phyloP scores from a whole-genome alignment of 495 filamentous ascomycete genomes.

The Penicillium diatomitis region DNA sequence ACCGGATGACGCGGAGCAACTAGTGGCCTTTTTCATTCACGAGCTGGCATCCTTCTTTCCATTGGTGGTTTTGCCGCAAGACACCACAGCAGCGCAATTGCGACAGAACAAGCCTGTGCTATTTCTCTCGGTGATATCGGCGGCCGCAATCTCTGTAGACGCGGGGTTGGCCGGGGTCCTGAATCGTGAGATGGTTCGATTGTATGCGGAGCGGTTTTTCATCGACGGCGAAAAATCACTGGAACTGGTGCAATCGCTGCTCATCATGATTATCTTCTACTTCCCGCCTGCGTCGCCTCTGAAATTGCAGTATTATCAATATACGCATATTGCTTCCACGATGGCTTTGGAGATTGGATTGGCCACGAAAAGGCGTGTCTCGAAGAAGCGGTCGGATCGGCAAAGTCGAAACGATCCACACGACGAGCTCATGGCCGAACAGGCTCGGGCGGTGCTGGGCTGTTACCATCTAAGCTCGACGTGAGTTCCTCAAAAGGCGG shows the following conservation, averaged over 20 bases:
- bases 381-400: slow-evolving; percentile 15
- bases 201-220: slow-evolving; percentile 40
- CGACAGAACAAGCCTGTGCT: slow-evolving; percentile 38
- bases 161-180: slow-evolving; percentile 32
- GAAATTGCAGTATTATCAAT: slow-evolving; percentile 45
- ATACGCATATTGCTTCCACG: slow-evolving; percentile 44
- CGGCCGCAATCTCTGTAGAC: slow-evolving; percentile 35
- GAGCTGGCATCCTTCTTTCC: slow-evolving; percentile 37
- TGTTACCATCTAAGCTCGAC: slow-evolving; percentile 41
- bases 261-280: slow-evolving; percentile 42
- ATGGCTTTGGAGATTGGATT: slow-evolving; percentile 48
- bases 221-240: slow-evolving; percentile 44
- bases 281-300: slow-evolving; percentile 37
- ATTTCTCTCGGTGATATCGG: slow-evolving; percentile 42
- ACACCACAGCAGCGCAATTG: slow-evolving; percentile 30
- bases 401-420: slow-evolving; percentile 11
- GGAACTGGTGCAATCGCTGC: slow-evolving; percentile 42
- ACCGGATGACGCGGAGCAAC: slow-evolving; percentile 31
- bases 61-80: slow-evolving; percentile 28
- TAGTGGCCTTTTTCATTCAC: slow-evolving; percentile 35
- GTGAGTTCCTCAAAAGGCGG: slow-evolving; percentile 13
- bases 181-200: slow-evolving; percentile 37
- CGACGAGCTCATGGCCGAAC: slow-evolving; percentile 31
- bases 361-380: slow-evolving; percentile 23
- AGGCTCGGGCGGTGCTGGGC: slow-evolving; percentile 34